Evolutionary conservation across 2,329 filamentous ascomycete species (phyloP).

Genomic region (Phaeosphaeria sp.): DNA sequence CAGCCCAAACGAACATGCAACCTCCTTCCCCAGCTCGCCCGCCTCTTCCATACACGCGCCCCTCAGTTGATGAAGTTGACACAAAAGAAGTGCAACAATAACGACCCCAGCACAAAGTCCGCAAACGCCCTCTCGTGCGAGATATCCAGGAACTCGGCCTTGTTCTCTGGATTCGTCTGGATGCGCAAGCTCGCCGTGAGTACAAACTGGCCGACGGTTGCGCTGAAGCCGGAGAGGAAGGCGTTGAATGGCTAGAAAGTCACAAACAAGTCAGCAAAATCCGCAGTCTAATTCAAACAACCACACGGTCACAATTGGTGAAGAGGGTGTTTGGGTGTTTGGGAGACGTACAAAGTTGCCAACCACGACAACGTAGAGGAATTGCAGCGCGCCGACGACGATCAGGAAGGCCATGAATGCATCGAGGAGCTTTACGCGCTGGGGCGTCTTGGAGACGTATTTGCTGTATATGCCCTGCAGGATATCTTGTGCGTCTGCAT

Average conservation of each 20-base stretch:
- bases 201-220: conserved; percentile 96
- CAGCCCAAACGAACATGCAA: background rate
- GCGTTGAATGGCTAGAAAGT: conserved; percentile 87
- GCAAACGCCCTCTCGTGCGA: conserved; percentile 92
- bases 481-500: conserved; percentile 61
- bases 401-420: conserved; percentile 88
- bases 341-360: conserved; percentile 84
- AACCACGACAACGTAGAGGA: conserved; percentile 87
- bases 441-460: conserved; percentile 82
- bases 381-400: conserved; percentile 86
- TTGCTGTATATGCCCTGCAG: conserved; percentile 73
- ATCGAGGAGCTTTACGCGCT: conserved; percentile 91
- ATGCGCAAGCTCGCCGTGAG: conserved; percentile 89
- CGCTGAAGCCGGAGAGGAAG: conserved; percentile 92
- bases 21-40: too few species aligned
- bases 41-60: background rate
- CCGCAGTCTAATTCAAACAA: too few species aligned
- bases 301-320: background rate
- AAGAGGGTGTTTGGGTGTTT: background rate
- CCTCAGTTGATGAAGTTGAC: conserved; percentile 99
- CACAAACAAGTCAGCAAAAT: background rate
- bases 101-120: conserved; percentile 91
- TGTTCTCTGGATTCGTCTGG: conserved; percentile 86
- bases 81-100: conserved; percentile 98
- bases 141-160: conserved; percentile 75